Percentiles rank a stretch among this genome's conserved stretches.
These are phyloP conservation scores for Linum tenue DNA, from an alignment of 345 rosid species.

Conservation along the genomic window DNA sequence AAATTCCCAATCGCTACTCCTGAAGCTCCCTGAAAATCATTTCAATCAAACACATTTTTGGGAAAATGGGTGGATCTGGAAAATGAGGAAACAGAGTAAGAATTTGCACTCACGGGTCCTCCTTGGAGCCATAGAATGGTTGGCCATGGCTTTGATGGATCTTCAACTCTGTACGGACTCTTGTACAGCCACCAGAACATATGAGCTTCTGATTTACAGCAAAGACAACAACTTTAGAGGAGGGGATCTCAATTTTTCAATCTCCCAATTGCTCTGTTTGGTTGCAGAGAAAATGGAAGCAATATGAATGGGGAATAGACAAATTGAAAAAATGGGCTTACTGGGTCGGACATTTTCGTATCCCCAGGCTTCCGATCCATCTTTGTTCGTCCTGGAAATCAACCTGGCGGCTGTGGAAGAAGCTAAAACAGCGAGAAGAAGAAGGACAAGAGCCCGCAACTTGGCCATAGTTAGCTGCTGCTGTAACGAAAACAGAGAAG, in stretches of 20 bases:
- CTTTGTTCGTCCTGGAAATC: constrained; percentile 20
- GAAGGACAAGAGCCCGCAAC: background rate
- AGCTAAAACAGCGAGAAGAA: constrained; percentile 16
- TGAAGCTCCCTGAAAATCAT: constrained; percentile 55
- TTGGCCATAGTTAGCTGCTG: constrained; percentile 6
- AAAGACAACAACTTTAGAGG: constrained; percentile 1
- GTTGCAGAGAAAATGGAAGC: background rate
- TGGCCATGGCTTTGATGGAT: constrained; percentile 89
- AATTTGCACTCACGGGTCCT: constrained; percentile 62
- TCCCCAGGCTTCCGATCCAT: constrained; percentile 81
- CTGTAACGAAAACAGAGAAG: background rate
- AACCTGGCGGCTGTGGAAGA: constrained; percentile 25
- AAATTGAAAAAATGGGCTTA: constrained; percentile 19
- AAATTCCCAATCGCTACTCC: constrained; percentile 76
- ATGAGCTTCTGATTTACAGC: constrained; percentile 55
- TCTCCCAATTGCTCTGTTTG: background rate
- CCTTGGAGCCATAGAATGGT: constrained; percentile 92
- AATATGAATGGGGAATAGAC: background rate
- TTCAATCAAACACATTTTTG: background rate
- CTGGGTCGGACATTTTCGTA: constrained; percentile 88
- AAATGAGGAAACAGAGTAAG: background rate
- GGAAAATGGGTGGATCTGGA: background rate
- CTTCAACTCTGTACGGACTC: constrained; percentile 72
- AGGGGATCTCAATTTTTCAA: constrained; percentile 2
- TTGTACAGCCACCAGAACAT: constrained; percentile 94